Base-by-base conservation (phyloP, 2,329 filamentous ascomycete genomes). In the Fusarium sp. region DNA sequence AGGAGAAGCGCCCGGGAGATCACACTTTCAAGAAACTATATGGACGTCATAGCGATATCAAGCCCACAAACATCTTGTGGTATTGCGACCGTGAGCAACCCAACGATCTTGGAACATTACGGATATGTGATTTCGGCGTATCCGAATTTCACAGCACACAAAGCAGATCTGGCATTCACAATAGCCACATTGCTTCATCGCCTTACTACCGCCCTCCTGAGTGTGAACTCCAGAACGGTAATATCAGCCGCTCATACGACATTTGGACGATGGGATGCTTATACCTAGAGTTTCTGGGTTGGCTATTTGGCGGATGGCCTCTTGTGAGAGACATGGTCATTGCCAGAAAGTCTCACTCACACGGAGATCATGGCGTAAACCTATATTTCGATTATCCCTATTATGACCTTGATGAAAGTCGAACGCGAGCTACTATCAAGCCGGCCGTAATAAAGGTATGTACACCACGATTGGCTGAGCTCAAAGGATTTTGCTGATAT, bases 251-350 rank as follows among this genome's bases (percentile, higher is more conserved):
- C 7, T 43, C 64, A 1, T 71, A 37, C 8, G 69, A 70, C n/a
- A 54, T 71, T 2, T 71, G 67, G 69, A 68, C 67, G 0, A 28
- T 71, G 4, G 69, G 69, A 1, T 71, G 65, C 18, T 28, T 71
- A 3, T 64, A 68, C 9, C 57, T 71, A 1, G 67, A 70, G 15
- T 65, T 68, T 16, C 20, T 62, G 2, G 47, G 29, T 13, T 71
- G 68, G 64, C 31, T 71, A 8, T 33, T 71, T 3, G 56, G 56
- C 16, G 66, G 66, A 5, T 52, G 50, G 23, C 16, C 35, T 8
- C 13, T 44, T 5, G 41, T 59, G 15, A 20, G 43, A 80, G 41
- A 80, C 74, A 43, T 71, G 81, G 11, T 8, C 5, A 49, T 38
- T 10, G 46, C 33, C 11, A 49, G 46, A 35, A 47, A 33, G 4